Base-by-base conservation (phyloP, 2,329 filamentous ascomycete genomes). In the Alternaria arbusti region DNA sequence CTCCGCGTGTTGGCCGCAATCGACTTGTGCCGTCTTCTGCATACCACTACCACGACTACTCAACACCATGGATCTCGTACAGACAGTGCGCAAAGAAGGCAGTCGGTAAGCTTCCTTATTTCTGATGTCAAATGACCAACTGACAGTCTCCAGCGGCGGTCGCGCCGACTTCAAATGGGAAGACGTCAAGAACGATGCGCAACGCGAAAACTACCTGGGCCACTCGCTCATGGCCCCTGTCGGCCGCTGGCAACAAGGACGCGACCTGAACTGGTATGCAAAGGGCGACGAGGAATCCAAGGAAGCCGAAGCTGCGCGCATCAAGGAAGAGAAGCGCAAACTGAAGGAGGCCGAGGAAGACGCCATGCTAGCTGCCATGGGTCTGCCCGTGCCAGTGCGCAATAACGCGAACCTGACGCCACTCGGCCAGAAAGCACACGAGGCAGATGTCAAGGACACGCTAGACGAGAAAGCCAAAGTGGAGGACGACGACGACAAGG, bases 131-230 rank as follows among this genome's bases (percentile, higher is more conserved):
- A 12, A 20, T 12, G 4, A 3, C 5, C 36, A 23, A 25, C 65
- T 70, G 58, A 73, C 43, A 25, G 20, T 57, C 17, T 1, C 13
- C 65, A 87, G 96, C 70, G 96, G 96, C 75, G 96, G 96, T 64
- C 87, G 86, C 77, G 91, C 91, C 81, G 94, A 97, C 80, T 99
- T 99, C 84, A 94, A 90, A 82, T 98, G 96, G 96, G 92, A 95
- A 69, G 94, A 97, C 71, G 95, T 99, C 76, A 91, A 95, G 78
- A 89, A 86, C 69, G 96, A 94, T 54, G 84, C 87, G 22, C 94
- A 97, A 76, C 94, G 96, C 80, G 94, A 99, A 81, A 97, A 90
- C 78, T 91, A 91, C 79, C 90, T 97, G 8, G 94, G 94, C 56
- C 94, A 97, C 83, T 96, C 92, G 63, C 82, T 97, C 62, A 97